A percentile compares a stretch with the other conserved stretches of the same genome.
These are phyloP conservation scores for Nakataea oryzae DNA, from an alignment of 2,329 filamentous ascomycete species.

Conservation along the genomic window DNA sequence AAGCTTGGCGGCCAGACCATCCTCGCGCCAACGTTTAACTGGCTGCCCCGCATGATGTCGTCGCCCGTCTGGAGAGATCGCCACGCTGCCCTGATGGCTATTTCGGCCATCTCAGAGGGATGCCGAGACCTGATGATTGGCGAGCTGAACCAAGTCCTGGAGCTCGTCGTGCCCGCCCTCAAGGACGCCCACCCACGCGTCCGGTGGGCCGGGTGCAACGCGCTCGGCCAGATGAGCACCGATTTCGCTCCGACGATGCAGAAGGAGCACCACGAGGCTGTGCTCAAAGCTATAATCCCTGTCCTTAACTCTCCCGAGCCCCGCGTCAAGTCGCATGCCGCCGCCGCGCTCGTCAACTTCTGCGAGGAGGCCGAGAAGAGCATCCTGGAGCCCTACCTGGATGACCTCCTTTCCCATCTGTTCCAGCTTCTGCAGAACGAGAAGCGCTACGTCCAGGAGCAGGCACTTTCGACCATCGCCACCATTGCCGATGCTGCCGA, in stretches of 20 bases:
- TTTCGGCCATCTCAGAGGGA: conserved; percentile 95
- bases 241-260: conserved; percentile 99
- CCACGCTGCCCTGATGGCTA: conserved; percentile 95
- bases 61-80: conserved; percentile 91
- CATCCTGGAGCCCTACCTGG: conserved; percentile 85
- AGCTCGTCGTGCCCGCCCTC: conserved; percentile 86
- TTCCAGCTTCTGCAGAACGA: conserved; percentile 82
- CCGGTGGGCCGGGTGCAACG: conserved; percentile 95
- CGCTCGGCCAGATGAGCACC: conserved; percentile 98
- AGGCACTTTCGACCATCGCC: conserved; percentile 93
- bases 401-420: conserved; percentile 73
- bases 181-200: conserved; percentile 87
- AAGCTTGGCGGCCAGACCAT: conserved; percentile 94
- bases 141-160: conserved; percentile 86
- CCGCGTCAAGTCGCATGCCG: conserved; percentile 91
- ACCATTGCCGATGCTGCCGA: conserved; percentile 98
- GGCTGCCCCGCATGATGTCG: conserved; percentile 96
- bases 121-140: conserved; percentile 93
- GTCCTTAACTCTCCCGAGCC: conserved; percentile 84
- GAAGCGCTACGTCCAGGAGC: conserved; percentile 95
- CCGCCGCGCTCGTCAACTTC: conserved; percentile 97
- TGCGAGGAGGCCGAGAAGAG: conserved; percentile 95
- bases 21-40: conserved; percentile 85
- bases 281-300: conserved; percentile 85
- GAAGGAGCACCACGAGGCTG: conserved; percentile 79